Evolutionary conservation across 768 basidiomycete genomes (phyloP).

Genomic region (Boletus rubropictus): DNA sequence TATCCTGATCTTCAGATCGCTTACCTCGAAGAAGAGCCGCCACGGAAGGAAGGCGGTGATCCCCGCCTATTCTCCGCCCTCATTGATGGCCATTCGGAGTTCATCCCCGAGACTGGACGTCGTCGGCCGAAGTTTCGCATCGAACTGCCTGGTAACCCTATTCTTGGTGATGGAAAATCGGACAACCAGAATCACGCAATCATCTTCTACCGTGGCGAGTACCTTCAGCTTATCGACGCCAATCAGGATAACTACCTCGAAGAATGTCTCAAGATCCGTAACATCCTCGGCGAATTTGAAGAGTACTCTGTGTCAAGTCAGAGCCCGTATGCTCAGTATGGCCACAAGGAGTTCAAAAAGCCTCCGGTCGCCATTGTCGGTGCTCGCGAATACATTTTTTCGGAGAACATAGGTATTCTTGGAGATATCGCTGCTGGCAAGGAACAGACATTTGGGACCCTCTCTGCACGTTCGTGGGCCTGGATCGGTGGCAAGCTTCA

Average conservation of each 20-base stretch:
- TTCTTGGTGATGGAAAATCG: constrained; percentile 97
- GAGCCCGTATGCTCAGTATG: constrained; percentile 90
- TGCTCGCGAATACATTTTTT: constrained; percentile 99
- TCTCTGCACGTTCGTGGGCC: constrained; percentile 90
- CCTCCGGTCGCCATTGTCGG: constrained; percentile 95
- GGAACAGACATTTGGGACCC: constrained; percentile 98
- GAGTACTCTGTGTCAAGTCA: constrained; percentile 81
- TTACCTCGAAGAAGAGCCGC: constrained; percentile 93
- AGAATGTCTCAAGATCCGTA: constrained; percentile 98
- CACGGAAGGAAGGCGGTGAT: constrained; percentile 92
- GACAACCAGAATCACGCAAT: constrained; percentile 99
- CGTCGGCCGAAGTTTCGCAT: constrained; percentile 96
- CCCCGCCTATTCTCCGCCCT: constrained; percentile 92
- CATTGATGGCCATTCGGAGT: constrained; percentile 97
- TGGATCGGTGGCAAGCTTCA: constrained; percentile 99
- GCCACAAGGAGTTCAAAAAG: constrained; percentile 80
- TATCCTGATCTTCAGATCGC: constrained; percentile 99
- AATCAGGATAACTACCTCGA: constrained; percentile 99
- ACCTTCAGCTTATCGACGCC: constrained; percentile 97
- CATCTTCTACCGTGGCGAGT: constrained; percentile 98
- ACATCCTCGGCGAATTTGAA: constrained; percentile 96
- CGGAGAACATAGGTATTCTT: constrained; percentile 98
- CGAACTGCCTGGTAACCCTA: constrained; percentile 97
- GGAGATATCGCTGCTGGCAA: constrained; percentile 98
- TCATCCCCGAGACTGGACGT: constrained; percentile 80